Percentiles rank a stretch among this genome's conserved stretches.
These are phyloP conservation scores for Fusarium nygamai DNA, from an alignment of 2,329 filamentous ascomycete species.

Conservation along the genomic window DNA sequence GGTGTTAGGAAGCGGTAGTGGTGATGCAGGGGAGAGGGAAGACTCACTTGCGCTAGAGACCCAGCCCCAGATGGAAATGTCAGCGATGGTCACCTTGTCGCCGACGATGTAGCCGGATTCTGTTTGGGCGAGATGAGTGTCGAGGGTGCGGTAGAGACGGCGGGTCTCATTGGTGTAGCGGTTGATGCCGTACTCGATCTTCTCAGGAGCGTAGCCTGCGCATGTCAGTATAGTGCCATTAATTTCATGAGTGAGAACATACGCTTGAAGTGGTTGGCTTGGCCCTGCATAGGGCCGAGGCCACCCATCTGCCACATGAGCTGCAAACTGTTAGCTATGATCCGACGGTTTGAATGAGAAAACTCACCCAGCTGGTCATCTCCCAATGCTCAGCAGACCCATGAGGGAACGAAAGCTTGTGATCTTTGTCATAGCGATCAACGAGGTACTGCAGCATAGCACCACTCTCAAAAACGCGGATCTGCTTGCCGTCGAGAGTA, in stretches of 20 bases:
- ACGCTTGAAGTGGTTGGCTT: slow-evolving; percentile 85
- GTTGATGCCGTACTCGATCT: slow-evolving; percentile 83
- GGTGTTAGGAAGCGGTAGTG: neutral
- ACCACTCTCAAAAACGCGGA: slow-evolving; percentile 84
- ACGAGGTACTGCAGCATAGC: slow-evolving; percentile 87
- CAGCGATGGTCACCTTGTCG: slow-evolving; percentile 76
- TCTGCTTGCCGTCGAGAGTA: slow-evolving; percentile 77
- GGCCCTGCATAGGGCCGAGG: slow-evolving; percentile 81
- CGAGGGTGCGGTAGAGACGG: slow-evolving; percentile 82
- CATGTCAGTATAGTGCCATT: neutral
- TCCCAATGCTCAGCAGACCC: slow-evolving; percentile 82
- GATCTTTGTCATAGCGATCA: slow-evolving; percentile 80
- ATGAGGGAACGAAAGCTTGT: slow-evolving; percentile 83
- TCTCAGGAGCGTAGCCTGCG: slow-evolving; percentile 78
- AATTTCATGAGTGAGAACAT: slow-evolving; percentile 28
- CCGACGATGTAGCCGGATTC: slow-evolving; percentile 70
- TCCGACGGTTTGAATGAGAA: neutral
- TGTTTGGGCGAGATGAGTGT: slow-evolving; percentile 72
- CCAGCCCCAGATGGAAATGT: slow-evolving; percentile 86
- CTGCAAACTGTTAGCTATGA: slow-evolving; percentile 43
- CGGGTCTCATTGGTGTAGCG: slow-evolving; percentile 85
- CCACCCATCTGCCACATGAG: slow-evolving; percentile 82
- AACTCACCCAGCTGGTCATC: slow-evolving; percentile 76
- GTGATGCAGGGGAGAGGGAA: no score
- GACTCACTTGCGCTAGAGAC: slow-evolving; percentile 62